phyloP scores from a whole-genome alignment of 2,329 filamentous ascomycete genomes.

The Thelonectria discophora region DNA sequence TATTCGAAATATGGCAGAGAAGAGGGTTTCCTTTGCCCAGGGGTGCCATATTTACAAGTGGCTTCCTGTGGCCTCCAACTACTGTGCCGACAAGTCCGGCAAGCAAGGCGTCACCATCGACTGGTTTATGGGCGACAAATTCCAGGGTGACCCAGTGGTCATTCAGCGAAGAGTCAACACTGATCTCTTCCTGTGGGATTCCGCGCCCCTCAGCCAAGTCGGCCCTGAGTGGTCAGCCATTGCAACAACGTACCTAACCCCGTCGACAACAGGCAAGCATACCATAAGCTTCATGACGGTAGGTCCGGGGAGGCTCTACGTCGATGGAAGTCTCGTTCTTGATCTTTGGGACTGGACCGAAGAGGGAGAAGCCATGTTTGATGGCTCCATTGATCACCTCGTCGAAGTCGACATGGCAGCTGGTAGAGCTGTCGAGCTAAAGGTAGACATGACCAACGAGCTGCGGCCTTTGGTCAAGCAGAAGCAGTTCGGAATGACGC shows the following conservation, averaged over 20 bases:
- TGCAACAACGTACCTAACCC: constrained; percentile 67
- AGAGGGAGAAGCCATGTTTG: constrained; percentile 76
- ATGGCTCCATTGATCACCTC: constrained; percentile 71
- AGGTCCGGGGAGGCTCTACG: constrained; percentile 68
- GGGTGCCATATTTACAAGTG: constrained; percentile 43
- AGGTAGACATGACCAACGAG: constrained; percentile 62
- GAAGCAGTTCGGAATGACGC: constrained; percentile 63
- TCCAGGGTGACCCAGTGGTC: constrained; percentile 64
- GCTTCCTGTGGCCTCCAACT: constrained; percentile 41
- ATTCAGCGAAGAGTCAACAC: constrained; percentile 69
- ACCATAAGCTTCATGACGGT: constrained; percentile 75
- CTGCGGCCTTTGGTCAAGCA: constrained; percentile 70
- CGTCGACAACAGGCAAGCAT: constrained; percentile 67
- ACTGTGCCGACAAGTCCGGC: constrained; percentile 52
- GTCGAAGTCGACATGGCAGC: constrained; percentile 68
- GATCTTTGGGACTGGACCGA: constrained; percentile 77
- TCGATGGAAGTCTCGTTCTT: constrained; percentile 67
- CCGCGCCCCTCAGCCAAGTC: constrained; percentile 66
- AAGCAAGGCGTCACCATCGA: constrained; percentile 70
- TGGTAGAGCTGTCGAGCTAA: constrained; percentile 66
- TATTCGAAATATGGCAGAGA: constrained; percentile 62
- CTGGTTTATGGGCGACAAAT: constrained; percentile 71
- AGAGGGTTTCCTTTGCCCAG: constrained; percentile 65
- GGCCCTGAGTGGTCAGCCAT: constrained; percentile 71
- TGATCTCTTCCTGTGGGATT: constrained; percentile 76